A percentile compares a stretch with the other conserved stretches of the same genome.
Evolutionary conservation across 805 yeast genomes (phyloP).

Genomic region (Saccharomycopsis babjevae): DNA sequence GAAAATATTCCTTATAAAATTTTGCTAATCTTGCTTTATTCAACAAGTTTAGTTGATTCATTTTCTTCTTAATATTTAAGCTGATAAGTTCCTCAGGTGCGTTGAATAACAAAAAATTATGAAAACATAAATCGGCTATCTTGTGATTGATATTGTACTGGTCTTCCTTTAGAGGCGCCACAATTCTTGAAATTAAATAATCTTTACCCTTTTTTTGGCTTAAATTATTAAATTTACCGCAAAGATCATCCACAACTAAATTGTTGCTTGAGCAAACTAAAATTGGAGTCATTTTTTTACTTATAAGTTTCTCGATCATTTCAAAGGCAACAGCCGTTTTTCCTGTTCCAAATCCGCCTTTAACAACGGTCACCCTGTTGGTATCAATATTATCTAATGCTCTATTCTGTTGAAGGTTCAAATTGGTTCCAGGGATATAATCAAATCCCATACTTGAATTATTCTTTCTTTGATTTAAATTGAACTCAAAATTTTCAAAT

Average conservation of each 20-base stretch:
- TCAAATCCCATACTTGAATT: not conserved
- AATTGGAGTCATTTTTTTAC: slow-evolving; percentile 13
- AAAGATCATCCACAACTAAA: slow-evolving; percentile 16
- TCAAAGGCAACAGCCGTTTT: slow-evolving; percentile 14
- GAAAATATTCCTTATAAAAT: slow-evolving; percentile 15
- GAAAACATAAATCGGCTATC: slow-evolving; percentile 16
- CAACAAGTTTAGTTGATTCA: slow-evolving; percentile 6
- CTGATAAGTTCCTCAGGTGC: slow-evolving; percentile 17
- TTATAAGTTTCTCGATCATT: slow-evolving; percentile 16
- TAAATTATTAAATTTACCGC: slow-evolving; percentile 7
- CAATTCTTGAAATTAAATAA: slow-evolving; percentile 12
- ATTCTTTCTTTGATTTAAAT: slow-evolving; percentile 8
- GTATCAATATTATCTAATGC: slow-evolving; percentile 17
- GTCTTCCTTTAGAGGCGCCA: slow-evolving; percentile 17
- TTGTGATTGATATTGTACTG: slow-evolving; percentile 15
- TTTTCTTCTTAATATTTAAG: slow-evolving; percentile 15
- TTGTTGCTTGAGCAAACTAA: slow-evolving; percentile 18
- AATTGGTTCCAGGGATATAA: slow-evolving; percentile 4
- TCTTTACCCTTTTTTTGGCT: not conserved
- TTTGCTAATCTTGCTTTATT: slow-evolving; percentile 11
- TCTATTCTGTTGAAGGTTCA: slow-evolving; percentile 16
- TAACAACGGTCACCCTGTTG: slow-evolving; percentile 12
- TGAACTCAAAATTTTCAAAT: slow-evolving; percentile 19
- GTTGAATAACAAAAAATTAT: slow-evolving; percentile 16
- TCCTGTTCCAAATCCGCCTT: slow-evolving; percentile 19